Conservation (phyloP, 2,329 filamentous ascomycete genomes). For the Cladosporium oxysporum region DNA sequence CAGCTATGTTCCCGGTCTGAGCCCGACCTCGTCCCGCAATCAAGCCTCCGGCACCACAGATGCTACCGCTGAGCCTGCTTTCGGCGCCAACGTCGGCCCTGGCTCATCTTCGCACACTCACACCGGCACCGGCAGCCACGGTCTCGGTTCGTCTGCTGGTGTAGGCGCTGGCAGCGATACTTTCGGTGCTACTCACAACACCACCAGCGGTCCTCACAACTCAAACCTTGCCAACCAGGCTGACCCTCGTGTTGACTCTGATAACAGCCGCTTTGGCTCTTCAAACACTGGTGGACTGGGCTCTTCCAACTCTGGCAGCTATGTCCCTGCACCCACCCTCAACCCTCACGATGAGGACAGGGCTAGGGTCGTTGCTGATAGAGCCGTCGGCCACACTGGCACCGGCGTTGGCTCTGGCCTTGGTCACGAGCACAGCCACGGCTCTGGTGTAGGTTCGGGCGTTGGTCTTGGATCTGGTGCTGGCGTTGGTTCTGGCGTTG, state of each 20-base stretch:
- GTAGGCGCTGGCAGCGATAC: neutral
- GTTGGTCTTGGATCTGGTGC: constrained; percentile 1
- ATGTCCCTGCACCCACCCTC: constrained; percentile 3
- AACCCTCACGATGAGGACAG: constrained; percentile 15
- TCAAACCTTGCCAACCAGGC: neutral
- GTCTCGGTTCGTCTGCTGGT: neutral
- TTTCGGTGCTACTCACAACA: neutral
- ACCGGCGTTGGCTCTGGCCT: neutral
- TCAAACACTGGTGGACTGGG: neutral
- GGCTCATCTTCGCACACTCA: neutral
- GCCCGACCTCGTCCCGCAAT: neutral
- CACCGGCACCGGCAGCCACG: neutral
- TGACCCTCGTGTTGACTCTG: neutral
- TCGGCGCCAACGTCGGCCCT: neutral
- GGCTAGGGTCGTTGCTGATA: constrained; percentile 9
- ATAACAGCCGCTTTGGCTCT: neutral
- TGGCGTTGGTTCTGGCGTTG: neutral
- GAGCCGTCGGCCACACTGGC: neutral
- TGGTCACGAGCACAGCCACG: neutral
- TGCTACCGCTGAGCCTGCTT: constrained; percentile 10
- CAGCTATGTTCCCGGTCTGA: constrained; percentile 26
- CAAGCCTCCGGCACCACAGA: constrained; percentile 8
- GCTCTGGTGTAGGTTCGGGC: neutral
- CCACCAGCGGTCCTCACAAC: neutral
- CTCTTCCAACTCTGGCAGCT: neutral